Percentiles rank a stretch among this genome's conserved stretches.
Conservation (phyloP, 1,284 basidiomycete species). For the Xerocomus cyaneibrunnescens region DNA sequence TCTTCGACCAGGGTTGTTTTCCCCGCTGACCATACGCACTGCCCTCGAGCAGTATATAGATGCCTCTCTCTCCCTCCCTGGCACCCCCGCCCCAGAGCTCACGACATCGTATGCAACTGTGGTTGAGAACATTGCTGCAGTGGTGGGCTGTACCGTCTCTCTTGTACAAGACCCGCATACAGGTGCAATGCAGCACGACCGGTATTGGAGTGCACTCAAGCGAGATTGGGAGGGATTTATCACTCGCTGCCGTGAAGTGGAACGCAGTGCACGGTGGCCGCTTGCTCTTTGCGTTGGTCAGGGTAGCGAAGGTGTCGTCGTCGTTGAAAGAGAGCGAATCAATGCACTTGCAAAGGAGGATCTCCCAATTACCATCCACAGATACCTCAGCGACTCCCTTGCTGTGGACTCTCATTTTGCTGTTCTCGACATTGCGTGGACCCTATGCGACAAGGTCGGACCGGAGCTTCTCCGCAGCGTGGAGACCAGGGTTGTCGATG, state of each 20-base stretch:
- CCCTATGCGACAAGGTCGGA: constrained; percentile 55
- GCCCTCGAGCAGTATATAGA: constrained; percentile 83
- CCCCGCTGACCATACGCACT: constrained; percentile 72
- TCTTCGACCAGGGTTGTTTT: constrained; percentile 86
- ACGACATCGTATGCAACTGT: constrained; percentile 62
- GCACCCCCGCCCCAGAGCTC: constrained; percentile 51
- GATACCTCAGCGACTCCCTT: constrained; percentile 43
- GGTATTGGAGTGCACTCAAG: constrained; percentile 82
- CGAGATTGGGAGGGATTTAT: constrained; percentile 93
- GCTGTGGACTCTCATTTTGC: constrained; percentile 50
- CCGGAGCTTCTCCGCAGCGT: constrained; percentile 53
- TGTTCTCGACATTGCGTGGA: constrained; percentile 60
- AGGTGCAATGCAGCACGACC: constrained; percentile 73
- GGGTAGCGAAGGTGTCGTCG: constrained; percentile 50
- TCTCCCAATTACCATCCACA: constrained; percentile 58
- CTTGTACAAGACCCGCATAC: constrained; percentile 74
- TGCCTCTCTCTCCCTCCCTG: constrained; percentile 65
- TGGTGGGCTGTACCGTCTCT: constrained; percentile 84
- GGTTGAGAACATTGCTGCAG: constrained; percentile 74
- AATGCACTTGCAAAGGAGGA: constrained; percentile 66
- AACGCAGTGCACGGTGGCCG: constrained; percentile 83
- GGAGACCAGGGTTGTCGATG: constrained; percentile 58
- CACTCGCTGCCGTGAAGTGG: constrained; percentile 82
- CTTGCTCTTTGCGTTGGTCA: constrained; percentile 61
- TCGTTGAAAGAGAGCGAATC: constrained; percentile 79